Evolutionary conservation across 352 stramenopile genomes (phyloP), one percentile per base, ranked within the genome.

Genomic region (Globisporangium lucens): DNA sequence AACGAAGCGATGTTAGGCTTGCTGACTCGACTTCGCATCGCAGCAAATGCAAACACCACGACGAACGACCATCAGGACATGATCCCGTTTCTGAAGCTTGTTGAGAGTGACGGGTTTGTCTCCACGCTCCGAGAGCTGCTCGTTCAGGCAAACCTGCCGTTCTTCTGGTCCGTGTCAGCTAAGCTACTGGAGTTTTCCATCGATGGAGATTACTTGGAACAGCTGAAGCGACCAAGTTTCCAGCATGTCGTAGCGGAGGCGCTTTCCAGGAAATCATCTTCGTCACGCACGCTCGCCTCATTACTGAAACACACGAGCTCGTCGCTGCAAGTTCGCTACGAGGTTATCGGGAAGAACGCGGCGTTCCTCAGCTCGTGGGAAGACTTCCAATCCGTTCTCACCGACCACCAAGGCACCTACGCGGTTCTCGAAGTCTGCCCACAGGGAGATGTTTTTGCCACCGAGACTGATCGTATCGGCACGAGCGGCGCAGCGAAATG

Each of bases 121-220:
- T 33, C 75, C 0, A 79, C 76, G 2, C 66, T 94, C 4, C 73
- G 84, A 29, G 74, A 63, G 17, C 68, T 85, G 36, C 65, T 94
- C 2, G 69, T 65, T 0, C 68, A 77, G 9, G 68, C 83, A 0
- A 68, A 74, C 4, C 29, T 88, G 15, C 85, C 83, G 29, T 91
- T 92, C 66, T 94, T 91, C 43, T 92, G 80, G 77, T 82, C 70
- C 0, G 72, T 94, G 2, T 85, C 82, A 8, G 61, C 70, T 20
- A 76, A 73, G 6, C 73, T 63, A 5, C 76, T 93, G 15, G 78
- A 83, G 20, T 80, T 93, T 10, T 79, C 82, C 2, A 86, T 93
- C 47, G 83, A 90, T 36, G 72, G 73, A 0, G 82, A 83, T 35
- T 88, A 77, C 27, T 62, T 93, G 4, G 58, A 73, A 1, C 80